These are phyloP conservation scores for Acmispon strigosus DNA, from an alignment of 306 rosid genomes.

Conservation along the genomic window DNA sequence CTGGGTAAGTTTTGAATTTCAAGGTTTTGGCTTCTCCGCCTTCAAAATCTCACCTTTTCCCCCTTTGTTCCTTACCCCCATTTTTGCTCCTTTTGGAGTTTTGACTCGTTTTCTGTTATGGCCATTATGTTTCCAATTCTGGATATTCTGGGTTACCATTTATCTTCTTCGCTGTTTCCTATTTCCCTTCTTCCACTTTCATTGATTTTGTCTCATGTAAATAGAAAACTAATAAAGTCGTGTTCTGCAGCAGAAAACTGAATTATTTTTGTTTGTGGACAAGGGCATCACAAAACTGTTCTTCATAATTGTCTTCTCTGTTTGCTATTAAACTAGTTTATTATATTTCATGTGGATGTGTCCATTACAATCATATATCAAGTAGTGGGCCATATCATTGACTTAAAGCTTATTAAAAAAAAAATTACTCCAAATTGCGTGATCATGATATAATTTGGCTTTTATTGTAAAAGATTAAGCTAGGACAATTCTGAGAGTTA, in stretches of 20 bases:
- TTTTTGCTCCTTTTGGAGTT: neutral
- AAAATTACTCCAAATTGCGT: constrained; percentile 15
- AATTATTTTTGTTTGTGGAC: constrained; percentile 17
- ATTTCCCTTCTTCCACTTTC: neutral
- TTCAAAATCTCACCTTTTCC: neutral
- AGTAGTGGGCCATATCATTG: constrained; percentile 41
- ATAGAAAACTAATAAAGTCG: constrained; percentile 1
- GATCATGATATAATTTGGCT: constrained; percentile 32
- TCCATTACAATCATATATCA: constrained; percentile 15
- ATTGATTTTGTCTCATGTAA: constrained; percentile 12
- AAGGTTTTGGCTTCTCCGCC: neutral
- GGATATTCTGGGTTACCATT: neutral
- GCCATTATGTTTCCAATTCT: constrained; percentile 6
- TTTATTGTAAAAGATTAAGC: neutral
- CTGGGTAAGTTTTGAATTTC: constrained; percentile 54
- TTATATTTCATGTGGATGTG: constrained; percentile 20
- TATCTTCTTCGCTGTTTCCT: constrained; percentile 6
- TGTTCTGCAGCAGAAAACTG: neutral
- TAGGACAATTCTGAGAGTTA: neutral
- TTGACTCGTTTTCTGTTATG: neutral
- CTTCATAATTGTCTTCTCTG: constrained; percentile 5
- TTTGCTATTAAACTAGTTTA: constrained; percentile 17
- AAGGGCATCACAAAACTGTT: constrained; percentile 18
- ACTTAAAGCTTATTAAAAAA: constrained; percentile 25
- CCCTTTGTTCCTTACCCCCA: neutral